Percentiles rank a stretch among this genome's conserved stretches.
These are phyloP conservation scores for Spizellomyces punctatus DNA, from an alignment of 192 early-diverging fungal genomes.

Conservation along the genomic window DNA sequence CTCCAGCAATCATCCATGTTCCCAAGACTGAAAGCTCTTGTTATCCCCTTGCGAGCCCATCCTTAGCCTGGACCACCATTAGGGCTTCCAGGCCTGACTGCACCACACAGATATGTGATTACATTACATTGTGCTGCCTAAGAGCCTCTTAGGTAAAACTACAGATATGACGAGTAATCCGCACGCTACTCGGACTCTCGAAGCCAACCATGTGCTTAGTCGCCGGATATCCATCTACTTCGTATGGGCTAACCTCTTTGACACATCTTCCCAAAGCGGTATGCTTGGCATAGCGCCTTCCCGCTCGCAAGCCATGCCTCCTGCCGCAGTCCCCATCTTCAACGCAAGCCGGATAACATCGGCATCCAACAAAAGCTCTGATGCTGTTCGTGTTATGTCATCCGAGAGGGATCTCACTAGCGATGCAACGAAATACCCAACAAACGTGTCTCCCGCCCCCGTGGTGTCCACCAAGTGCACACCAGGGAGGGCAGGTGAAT, in stretches of 20 bases:
- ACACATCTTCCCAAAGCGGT: constrained; percentile 47
- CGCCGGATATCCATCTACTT: background rate
- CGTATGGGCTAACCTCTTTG: background rate
- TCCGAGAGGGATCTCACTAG: constrained; percentile 40
- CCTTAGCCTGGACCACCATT: too few relatives aligned
- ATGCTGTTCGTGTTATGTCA: background rate
- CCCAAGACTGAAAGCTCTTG: too few relatives aligned
- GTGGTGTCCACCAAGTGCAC: constrained; percentile 69
- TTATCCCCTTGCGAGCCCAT: too few relatives aligned
- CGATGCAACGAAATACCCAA: constrained; percentile 70
- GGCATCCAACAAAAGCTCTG: constrained; percentile 19
- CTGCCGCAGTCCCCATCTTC: constrained; percentile 62
- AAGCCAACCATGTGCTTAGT: too few relatives aligned
- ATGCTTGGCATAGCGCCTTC: constrained; percentile 71
- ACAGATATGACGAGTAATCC: too few relatives aligned
- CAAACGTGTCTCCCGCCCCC: constrained; percentile 53
- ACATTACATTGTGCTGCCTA: too few relatives aligned
- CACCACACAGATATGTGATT: too few relatives aligned
- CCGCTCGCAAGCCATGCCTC: constrained; percentile 65
- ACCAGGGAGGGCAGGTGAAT: constrained; percentile 45
- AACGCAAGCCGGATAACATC: constrained; percentile 51
- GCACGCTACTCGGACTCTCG: too few relatives aligned
- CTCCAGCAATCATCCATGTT: too few relatives aligned
- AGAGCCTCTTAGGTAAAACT: too few relatives aligned
- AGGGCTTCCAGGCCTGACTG: too few relatives aligned